phyloP scores from a whole-genome alignment of 768 basidiomycete species.

The Cyathus striatus region DNA sequence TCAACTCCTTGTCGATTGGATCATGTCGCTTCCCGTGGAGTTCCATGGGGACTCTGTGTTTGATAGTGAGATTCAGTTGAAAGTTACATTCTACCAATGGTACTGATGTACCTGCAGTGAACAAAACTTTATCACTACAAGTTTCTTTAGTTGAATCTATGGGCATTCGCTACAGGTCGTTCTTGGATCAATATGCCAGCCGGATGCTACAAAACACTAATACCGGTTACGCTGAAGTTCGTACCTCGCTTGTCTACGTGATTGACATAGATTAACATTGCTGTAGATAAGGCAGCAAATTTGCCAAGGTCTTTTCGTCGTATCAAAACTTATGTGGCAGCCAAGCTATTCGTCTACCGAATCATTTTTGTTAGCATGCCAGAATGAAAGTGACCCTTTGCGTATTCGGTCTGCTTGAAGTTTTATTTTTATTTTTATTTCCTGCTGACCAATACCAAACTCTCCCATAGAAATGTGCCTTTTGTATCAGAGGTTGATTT shows the following conservation, averaged over 20 bases:
- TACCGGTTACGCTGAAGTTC: slow-evolving; percentile 82
- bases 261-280: slow-evolving; percentile 1
- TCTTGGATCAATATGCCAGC: slow-evolving; percentile 64
- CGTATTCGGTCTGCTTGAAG: slow-evolving; percentile 48
- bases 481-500: slow-evolving; percentile 47
- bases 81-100: neutral
- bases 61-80: slow-evolving; percentile 48
- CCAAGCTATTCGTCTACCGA: slow-evolving; percentile 56
- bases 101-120: slow-evolving; percentile 43
- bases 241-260: slow-evolving; percentile 1
- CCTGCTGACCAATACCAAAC: too few relatives aligned
- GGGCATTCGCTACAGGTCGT: slow-evolving; percentile 60
- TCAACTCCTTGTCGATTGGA: slow-evolving; percentile 69
- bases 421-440: neutral
- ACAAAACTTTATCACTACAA: slow-evolving; percentile 65
- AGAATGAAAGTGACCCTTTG: slow-evolving; percentile 49
- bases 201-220: slow-evolving; percentile 72
- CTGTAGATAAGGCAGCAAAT: slow-evolving; percentile 64
- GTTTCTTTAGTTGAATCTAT: slow-evolving; percentile 62
- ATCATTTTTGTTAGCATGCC: slow-evolving; percentile 54
- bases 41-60: slow-evolving; percentile 86
- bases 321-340: slow-evolving; percentile 60
- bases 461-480: too few relatives aligned
- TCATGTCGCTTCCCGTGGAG: slow-evolving; percentile 70
- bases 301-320: slow-evolving; percentile 56